Evolutionary conservation across 2,329 filamentous ascomycete species (phyloP).

Genomic region (Fusarium bactridioides): DNA sequence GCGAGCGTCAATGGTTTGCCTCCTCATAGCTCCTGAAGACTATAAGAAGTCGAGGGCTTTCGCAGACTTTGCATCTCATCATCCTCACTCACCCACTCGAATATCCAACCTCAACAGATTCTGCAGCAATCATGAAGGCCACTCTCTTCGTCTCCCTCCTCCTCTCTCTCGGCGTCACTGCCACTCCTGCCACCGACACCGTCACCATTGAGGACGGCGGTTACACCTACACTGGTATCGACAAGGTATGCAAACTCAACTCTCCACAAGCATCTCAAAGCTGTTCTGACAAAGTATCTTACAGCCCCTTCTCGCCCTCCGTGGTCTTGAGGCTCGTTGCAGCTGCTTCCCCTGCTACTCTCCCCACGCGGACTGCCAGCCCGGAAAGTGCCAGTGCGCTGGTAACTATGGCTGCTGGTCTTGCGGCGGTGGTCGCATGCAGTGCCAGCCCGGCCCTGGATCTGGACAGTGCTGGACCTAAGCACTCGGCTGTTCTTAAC

Average conservation of each 20-base stretch:
- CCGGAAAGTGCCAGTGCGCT: slow-evolving; percentile 7
- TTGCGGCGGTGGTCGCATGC: slow-evolving; percentile 3
- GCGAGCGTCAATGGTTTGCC: accelerated
- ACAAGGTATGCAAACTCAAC: neutral
- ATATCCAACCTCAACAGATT: neutral
- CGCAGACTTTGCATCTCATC: neutral
- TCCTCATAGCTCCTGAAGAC: accelerated
- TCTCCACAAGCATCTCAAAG: accelerated
- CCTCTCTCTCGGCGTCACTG: slow-evolving; percentile 3
- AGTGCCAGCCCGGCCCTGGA: slow-evolving; percentile 7
- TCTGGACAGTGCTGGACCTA: slow-evolving; percentile 8
- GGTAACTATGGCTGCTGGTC: slow-evolving; percentile 13
- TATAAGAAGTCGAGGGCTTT: neutral
- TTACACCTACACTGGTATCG: slow-evolving; percentile 5
- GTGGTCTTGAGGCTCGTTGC: slow-evolving; percentile 12
- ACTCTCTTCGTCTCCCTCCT: neutral
- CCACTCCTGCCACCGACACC: neutral
- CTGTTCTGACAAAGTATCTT: accelerated
- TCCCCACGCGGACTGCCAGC: neutral
- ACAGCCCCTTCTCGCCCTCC: slow-evolving; percentile 1
- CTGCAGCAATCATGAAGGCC: slow-evolving; percentile 5
- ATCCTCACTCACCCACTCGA: neutral
- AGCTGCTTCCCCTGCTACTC: slow-evolving; percentile 15
- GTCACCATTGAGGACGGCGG: slow-evolving; percentile 3
- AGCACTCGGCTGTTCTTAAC: neutral